Evolutionary conservation across 2,329 filamentous ascomycete species (phyloP), one percentile per base, ranked within the genome.

Genomic region (Xenoacremonium recifei): DNA sequence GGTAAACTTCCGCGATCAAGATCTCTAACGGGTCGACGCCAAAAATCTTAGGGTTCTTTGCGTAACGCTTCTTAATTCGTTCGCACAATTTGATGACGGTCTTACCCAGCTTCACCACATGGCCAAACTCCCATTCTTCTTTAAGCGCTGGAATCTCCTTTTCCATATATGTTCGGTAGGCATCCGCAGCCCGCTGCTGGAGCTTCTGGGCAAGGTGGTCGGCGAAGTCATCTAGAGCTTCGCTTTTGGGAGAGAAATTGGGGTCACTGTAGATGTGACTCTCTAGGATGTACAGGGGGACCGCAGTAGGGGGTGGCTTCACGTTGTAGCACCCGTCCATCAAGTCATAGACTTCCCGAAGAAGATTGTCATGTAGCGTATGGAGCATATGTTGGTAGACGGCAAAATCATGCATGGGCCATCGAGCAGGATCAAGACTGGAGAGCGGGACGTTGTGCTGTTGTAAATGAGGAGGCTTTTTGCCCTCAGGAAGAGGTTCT

Each of bases 11-110:
- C 51, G 87, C 80, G 6, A 96, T 82, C 21, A 97, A 73, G 25
- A 93, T 85, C 35, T 79, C 82, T 33, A 80, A 67, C 3, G 75
- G 76, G 45, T 76, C 76, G 20, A 78, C 75, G 2, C 90, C 90
- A 82, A 96, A 85, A 45, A 97, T 87, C 48, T 89, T 85, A 1
- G 89, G 89, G 44, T 86, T 93, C 56, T 87, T 92, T 55, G 82
- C 82, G 66, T 96, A 99, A 36, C 92, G 82, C 68, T 97, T 97
- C 64, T 90, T 85, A 38, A 96, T 95, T 61, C 85, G 88, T 57
- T 95, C 85, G 49, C 87, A 89, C 21, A 96, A 75, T 52, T 88
- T 90, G 36, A 89, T 84, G 5, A 97, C 89, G 1, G 83, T 82
- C 61, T 93, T 89, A 13, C 91, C 90, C 18, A 99, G 79, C 59